A percentile compares a stretch with the other conserved stretches of the same genome.
phyloP scores from a whole-genome alignment of 495 filamentous ascomycete species.

The Amorphotheca resinae region DNA sequence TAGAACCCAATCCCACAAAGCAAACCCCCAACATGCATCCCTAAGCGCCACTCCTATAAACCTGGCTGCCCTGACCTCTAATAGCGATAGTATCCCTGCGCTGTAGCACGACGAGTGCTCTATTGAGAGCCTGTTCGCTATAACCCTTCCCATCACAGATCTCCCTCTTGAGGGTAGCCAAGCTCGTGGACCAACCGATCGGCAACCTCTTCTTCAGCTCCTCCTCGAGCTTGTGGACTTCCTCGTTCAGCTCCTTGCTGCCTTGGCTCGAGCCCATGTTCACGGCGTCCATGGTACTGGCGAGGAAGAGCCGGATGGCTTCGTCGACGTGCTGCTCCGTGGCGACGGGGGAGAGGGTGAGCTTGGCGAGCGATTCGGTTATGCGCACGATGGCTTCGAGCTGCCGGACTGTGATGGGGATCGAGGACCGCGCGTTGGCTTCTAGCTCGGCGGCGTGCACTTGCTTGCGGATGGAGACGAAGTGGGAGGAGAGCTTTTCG shows the following conservation, averaged over 20 bases:
- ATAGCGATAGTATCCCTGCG: constrained; percentile 85
- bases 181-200: constrained; percentile 87
- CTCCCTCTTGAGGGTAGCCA: constrained; percentile 76
- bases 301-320: constrained; percentile 93
- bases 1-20: no score
- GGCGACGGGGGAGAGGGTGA: constrained; percentile 72
- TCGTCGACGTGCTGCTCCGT: constrained; percentile 92
- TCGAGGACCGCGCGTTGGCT: constrained; percentile 75
- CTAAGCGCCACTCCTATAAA: constrained; percentile 51
- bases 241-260: constrained; percentile 79
- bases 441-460: constrained; percentile 83
- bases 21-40: no score
- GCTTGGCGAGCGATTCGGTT: constrained; percentile 88
- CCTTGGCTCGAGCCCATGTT: constrained; percentile 74
- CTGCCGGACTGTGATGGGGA: constrained; percentile 96
- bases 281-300: constrained; percentile 95
- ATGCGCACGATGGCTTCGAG: constrained; percentile 96
- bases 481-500: constrained; percentile 94
- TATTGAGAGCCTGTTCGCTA: constrained; percentile 69
- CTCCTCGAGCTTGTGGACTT: constrained; percentile 77
- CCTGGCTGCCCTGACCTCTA: constrained; percentile 74
- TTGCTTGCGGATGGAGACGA: constrained; percentile 90
- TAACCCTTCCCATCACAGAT: constrained; percentile 83
- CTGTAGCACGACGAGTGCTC: constrained; percentile 77
- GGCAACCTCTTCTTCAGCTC: constrained; percentile 81